These are phyloP conservation scores for Gracilariopsis chorda DNA, from an alignment of 23 red algal species.

Conservation along the genomic window DNA sequence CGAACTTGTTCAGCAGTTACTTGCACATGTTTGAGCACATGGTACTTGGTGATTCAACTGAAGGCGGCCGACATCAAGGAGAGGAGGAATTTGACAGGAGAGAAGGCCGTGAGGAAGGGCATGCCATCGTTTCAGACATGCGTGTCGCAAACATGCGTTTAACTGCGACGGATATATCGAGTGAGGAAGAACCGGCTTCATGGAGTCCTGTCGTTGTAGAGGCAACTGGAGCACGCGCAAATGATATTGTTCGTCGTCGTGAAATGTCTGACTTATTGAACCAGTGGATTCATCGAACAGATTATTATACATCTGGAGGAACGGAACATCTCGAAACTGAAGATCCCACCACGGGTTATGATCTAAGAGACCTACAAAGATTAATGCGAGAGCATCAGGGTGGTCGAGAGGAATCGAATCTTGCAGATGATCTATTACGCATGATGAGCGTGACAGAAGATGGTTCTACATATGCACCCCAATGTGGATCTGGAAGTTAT, in stretches of 20 bases:
- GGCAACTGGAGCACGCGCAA: background rate
- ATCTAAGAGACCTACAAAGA: conserved; percentile 14
- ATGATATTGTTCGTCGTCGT: conserved; percentile 32
- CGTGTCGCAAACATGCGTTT: conserved; percentile 6
- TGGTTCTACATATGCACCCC: background rate
- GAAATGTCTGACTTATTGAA: conserved; percentile 53
- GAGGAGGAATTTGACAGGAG: conserved; percentile 25
- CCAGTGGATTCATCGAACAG: conserved; percentile 27
- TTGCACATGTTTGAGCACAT: conserved; percentile 29
- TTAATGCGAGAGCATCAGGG: conserved; percentile 51
- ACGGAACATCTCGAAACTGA: background rate
- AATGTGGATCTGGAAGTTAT: background rate
- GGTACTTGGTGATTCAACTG: background rate
- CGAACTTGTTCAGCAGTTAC: conserved; percentile 30
- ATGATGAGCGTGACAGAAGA: conserved; percentile 30
- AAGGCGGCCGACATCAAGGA: background rate
- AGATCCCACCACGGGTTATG: background rate
- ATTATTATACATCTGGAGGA: background rate
- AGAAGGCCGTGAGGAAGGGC: conserved; percentile 29
- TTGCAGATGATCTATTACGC: conserved; percentile 21
- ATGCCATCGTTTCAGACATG: background rate
- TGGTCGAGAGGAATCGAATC: conserved; percentile 41
- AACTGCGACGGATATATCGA: conserved; percentile 37
- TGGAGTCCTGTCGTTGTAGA: conserved; percentile 46
- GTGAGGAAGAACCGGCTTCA: conserved; percentile 41